Base-by-base conservation (phyloP, 345 rosid genomes). In the Jatropha curcas region DNA sequence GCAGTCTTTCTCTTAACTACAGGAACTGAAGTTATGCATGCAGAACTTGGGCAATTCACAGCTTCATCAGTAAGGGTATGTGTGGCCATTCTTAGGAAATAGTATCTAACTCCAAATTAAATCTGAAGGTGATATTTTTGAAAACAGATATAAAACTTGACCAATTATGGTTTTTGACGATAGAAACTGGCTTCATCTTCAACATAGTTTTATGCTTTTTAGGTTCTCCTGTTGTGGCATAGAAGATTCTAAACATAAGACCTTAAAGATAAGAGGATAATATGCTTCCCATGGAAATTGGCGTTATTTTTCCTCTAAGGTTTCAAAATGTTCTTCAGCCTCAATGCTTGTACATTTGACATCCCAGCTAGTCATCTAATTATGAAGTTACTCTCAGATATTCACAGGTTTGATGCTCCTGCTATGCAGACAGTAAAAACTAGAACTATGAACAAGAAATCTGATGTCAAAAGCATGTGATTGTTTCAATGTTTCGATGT, bases 21-120 rank as follows among this genome's bases (percentile, higher is more conserved):
- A 92, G 99, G 99, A 81, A 84, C 88, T 62, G 98, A 92, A 79
- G 92, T 87, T 73, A 84, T 92, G 78, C 91, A 89, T 85, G 84
- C 89, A 16, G 90, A 85, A 68, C 84, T 88, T 58, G 99, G 98
- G 77, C 92, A 87, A 55, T 91, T 88, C 73, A 77, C 92, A 34
- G 88, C 90, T 67, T 77, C 92, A 66, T 88, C 99, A 62, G 80
- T 92, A 72, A 83, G 94, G 90, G 98, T 92, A 88, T 64, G 84
- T 53, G 45, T 52, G 71, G 39, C 28, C 55, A 55, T 63, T 30
- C 8, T 58, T 60, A 60, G 55, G 34, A 53, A 33, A 30, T 46
- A 20, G 3, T 60, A 28, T 55, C 52, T 62, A 19, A 34, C 39
- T 76, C 22, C 7, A 30, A 8, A 28, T 11, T 27, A n/a, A 62